Base-by-base conservation (phyloP, 495 filamentous ascomycete genomes). In the Neurospora tetraspora region DNA sequence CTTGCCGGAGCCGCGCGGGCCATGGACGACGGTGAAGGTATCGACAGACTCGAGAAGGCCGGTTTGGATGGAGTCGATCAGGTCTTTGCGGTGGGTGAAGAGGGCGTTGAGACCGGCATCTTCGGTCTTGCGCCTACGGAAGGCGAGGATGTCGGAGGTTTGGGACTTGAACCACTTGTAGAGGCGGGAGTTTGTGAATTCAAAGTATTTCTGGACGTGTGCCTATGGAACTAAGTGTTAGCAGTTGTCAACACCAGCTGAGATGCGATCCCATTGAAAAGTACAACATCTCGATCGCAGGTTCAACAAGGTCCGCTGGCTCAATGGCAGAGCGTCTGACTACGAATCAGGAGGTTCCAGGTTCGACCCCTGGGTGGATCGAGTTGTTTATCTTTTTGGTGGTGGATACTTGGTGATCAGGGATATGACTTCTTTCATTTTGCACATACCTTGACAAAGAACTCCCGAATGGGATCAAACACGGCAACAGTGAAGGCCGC, bases 11-110 rank as follows among this genome's bases (percentile, higher is more conserved):
- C 96, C 96, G 27, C 93, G 88, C 9, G 96, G 95, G 0, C 96
- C 96, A 77, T 97, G 93, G 12, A 99, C 88, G 36, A 99, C 91
- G 74, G 98, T 96, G 80, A 99, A 98, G 0, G 94, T 98, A 65
- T 94, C 93, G 1, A 89, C 88, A 2, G 91, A 92, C 76, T 98
- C 96, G 71, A 91, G 89, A 5, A 99, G 82, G 92, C 93, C 96
- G n/a, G 88, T 89, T 71, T 90, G 90, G 11, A 99, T 86, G 75
- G 93, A 89, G 31, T 92, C 86, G 73, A 98, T 95, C 68, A 92
- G 84, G 39, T 87, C 87, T 74, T 92, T 92, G 16, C 93, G 89
- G 79, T 98, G 94, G 72, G 93, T 93, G 90, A 94, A 97, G 39
- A 99, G 88, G 3, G 92, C 92, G 69, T 89, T 85, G 68, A 99